Percentiles rank a stretch among this genome's conserved stretches.
phyloP scores from a whole-genome alignment of 371 early-diverging fungal genomes.

The Mortierella sp. region DNA sequence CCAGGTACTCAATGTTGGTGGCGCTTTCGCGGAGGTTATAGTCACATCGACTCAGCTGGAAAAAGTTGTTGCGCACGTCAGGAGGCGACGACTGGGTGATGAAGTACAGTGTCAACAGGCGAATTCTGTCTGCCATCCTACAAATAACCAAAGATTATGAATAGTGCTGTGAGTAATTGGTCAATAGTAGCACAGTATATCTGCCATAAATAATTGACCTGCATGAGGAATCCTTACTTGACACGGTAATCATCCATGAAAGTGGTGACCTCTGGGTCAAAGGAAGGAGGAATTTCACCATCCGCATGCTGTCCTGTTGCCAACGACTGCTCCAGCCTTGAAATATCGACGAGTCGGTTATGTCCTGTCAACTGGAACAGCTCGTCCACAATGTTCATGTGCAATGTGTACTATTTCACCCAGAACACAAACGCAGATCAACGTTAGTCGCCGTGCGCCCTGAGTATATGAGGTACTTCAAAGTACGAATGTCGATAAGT shows the following conservation, averaged over 20 bases:
- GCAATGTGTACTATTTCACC: conserved; percentile 60
- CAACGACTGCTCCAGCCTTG: conserved; percentile 75
- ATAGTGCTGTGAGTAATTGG: neutral
- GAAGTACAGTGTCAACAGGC: conserved; percentile 89
- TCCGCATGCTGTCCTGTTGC: conserved; percentile 50
- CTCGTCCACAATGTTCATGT: conserved; percentile 92
- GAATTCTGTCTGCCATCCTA: conserved; percentile 83
- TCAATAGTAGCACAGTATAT: neutral
- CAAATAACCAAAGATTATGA: neutral
- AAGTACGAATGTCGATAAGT: neutral
- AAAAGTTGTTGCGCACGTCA: conserved; percentile 58
- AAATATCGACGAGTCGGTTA: conserved; percentile 81
- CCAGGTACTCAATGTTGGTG: conserved; percentile 81
- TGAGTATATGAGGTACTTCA: neutral
- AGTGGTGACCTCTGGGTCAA: conserved; percentile 46
- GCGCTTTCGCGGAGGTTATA: conserved; percentile 82
- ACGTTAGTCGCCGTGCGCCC: neutral
- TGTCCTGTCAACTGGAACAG: conserved; percentile 85
- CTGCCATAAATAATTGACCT: too few relatives aligned
- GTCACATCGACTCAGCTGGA: conserved; percentile 53
- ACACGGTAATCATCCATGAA: conserved; percentile 52
- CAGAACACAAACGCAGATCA: neutral
- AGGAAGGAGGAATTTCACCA: conserved; percentile 52
- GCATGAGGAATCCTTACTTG: conserved; percentile 17
- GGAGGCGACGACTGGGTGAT: conserved; percentile 77